These are phyloP conservation scores for Boletus vermiculosoides DNA, from an alignment of 768 basidiomycete genomes.

Conservation along the genomic window DNA sequence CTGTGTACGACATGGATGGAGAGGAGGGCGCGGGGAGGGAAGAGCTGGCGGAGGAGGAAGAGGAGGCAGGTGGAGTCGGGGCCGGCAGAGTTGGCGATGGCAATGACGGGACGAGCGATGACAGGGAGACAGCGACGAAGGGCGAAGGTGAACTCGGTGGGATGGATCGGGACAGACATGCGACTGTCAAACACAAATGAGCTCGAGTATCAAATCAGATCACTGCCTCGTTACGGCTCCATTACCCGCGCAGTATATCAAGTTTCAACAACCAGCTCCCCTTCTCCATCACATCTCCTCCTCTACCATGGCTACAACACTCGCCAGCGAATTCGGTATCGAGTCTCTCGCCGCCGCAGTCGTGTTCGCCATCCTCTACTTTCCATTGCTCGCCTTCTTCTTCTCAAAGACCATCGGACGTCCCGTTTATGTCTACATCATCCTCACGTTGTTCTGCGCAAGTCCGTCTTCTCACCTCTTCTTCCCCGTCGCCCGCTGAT, in stretches of 20 bases:
- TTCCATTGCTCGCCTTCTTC: slow-evolving; percentile 17
- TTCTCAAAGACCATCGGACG: slow-evolving; percentile 11
- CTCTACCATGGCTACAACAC: slow-evolving; percentile 8
- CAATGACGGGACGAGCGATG: slow-evolving; percentile 22
- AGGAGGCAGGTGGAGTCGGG: slow-evolving; percentile 80
- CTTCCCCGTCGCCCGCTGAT: not conserved
- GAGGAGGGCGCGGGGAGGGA: slow-evolving; percentile 35
- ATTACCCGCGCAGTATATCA: not conserved
- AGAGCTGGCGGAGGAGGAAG: slow-evolving; percentile 55
- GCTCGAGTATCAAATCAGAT: too few relatives aligned
- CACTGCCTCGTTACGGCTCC: not conserved
- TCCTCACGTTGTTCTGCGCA: slow-evolving; percentile 27
- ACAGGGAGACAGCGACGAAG: slow-evolving; percentile 29
- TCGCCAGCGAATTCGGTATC: slow-evolving; percentile 22
- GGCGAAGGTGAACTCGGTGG: slow-evolving; percentile 48
- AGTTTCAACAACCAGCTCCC: not conserved
- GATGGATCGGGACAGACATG: slow-evolving; percentile 36
- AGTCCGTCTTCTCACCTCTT: slow-evolving; percentile 9
- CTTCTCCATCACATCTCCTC: too few relatives aligned
- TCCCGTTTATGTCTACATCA: slow-evolving; percentile 22
- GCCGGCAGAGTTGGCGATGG: slow-evolving; percentile 78
- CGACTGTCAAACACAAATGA: too few relatives aligned
- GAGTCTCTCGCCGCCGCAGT: slow-evolving; percentile 26
- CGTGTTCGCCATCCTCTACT: slow-evolving; percentile 28
- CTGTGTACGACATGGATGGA: slow-evolving; percentile 70